Evolutionary conservation across 768 basidiomycete species (phyloP), one percentile per base, ranked within the genome.

Genomic region (Trametes gibbosa): DNA sequence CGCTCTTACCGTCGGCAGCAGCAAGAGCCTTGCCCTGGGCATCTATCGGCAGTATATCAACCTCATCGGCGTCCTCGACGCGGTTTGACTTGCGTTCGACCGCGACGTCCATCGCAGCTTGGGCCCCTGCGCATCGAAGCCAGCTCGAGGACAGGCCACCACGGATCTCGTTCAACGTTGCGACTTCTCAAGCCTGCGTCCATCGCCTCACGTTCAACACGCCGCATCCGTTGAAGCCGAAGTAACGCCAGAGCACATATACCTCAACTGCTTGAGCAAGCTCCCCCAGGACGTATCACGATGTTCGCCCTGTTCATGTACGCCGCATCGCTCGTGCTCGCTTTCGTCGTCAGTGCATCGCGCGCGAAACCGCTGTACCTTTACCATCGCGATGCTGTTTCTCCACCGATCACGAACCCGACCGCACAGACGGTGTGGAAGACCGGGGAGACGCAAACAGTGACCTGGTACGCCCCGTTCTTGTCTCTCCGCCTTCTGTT

Each of bases 351-450:
- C 39, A 17, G 52, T 41, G 24, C 53, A 6, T 32, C 54, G 24
- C 39, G 63, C 40, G 61, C 64, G 34, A 50, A 48, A 12, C 62
- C 59, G 8, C 24, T 63, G 12, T 53, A 56, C 16, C 53, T 62
- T 8, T 50, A 50, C 3, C 27, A 54, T 9, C 65, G 64, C 24
- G 60, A 66, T 46, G 64, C 56, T 14, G 61, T 65, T 29, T 39
- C 69, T 27, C 82, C 83, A 2, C 65, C 59, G 1, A 79, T 84
- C 63, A 79, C 70, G 17, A 63, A 50, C n/a, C 84, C 82, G 21
- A 61, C 56, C 7, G 52, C 51, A 3, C 45, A 57, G 5, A 65
- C 69, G 1, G 42, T 72, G 7, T 84, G 83, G 84, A 45, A 42
- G 2, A 63, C 67, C 16, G 76, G 77, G 14, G 66, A 68, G 12